Conservation (phyloP, 306 rosid genomes). For the Pterocarpus macrocarpus region DNA sequence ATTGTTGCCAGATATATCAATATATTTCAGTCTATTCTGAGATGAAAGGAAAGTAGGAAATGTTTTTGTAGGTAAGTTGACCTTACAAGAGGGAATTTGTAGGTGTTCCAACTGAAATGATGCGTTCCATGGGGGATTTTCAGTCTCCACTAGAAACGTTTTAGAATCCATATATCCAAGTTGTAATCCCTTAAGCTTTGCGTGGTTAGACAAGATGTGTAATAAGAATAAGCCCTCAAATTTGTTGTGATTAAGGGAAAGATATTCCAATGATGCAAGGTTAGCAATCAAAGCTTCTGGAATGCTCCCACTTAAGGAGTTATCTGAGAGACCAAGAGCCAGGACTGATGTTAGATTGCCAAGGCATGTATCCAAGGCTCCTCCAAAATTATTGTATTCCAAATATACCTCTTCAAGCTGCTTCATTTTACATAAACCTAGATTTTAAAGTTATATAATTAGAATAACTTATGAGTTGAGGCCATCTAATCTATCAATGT, state of each 20-base stretch:
- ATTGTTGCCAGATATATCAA: conserved; percentile 38
- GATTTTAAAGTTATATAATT: not conserved
- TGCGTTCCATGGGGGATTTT: conserved; percentile 13
- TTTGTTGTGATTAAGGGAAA: not conserved
- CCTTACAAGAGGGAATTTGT: not conserved
- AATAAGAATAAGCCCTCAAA: conserved; percentile 43
- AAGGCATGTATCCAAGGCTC: not conserved
- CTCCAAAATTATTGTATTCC: not conserved
- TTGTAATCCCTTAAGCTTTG: not conserved
- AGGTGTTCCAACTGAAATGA: conserved; percentile 42
- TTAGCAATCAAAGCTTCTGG: not conserved
- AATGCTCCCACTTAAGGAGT: not conserved
- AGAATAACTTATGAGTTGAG: too few species aligned
- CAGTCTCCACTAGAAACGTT: conserved; percentile 38
- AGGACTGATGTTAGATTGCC: conserved; percentile 28
- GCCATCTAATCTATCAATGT: too few species aligned
- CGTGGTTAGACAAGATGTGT: not conserved
- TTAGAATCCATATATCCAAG: not conserved
- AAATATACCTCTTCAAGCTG: conserved; percentile 7
- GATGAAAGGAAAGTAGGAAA: conserved; percentile 31
- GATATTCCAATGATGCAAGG: not conserved
- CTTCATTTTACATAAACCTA: conserved; percentile 24
- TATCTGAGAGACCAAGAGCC: not conserved
- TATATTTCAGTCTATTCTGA: not conserved
- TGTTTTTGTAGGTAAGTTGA: not conserved